Conservation (phyloP, 1,284 basidiomycete species). For the Sporisorium iseilematis-ciliati region DNA sequence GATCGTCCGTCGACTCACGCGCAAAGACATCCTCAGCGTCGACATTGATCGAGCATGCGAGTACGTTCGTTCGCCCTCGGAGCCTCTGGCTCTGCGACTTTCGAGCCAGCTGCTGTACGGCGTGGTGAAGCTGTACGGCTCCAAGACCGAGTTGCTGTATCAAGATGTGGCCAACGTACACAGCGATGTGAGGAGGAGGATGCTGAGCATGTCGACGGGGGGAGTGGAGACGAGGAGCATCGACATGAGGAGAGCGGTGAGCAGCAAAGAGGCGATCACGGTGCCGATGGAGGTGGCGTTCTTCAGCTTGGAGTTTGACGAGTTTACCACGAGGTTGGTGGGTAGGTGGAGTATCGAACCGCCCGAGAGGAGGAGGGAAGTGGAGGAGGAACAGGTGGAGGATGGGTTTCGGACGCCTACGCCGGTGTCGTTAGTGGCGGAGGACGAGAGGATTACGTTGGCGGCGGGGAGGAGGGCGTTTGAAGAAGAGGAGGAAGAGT, state of each 20-base stretch:
- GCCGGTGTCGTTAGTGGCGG: conserved; percentile 27
- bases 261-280: conserved; percentile 37
- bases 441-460: conserved; percentile 44
- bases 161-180: conserved; percentile 38
- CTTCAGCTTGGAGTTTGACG: conserved; percentile 49
- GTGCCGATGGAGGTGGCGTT: conserved; percentile 35
- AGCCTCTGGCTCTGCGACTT: conserved; percentile 60
- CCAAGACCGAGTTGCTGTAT: conserved; percentile 44
- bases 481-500: conserved; percentile 45
- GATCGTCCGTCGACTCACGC: conserved; percentile 43
- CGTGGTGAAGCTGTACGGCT: conserved; percentile 51
- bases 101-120: conserved; percentile 59
- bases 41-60: conserved; percentile 46
- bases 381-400: conserved; percentile 3
- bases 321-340: background rate
- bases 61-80: conserved; percentile 32
- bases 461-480: conserved; percentile 19
- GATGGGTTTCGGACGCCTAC: conserved; percentile 36
- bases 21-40: conserved; percentile 46
- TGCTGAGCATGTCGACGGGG: conserved; percentile 2
- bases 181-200: conserved; percentile 28
- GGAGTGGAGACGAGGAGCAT: conserved; percentile 8
- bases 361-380: background rate
- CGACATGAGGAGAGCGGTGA: conserved; percentile 42
- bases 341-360: conserved; percentile 30